Percentiles rank a stretch among this genome's conserved stretches.
Evolutionary conservation across 176 grass and related monocot genomes (phyloP).

Genomic region (Elaeis guineensis): DNA sequence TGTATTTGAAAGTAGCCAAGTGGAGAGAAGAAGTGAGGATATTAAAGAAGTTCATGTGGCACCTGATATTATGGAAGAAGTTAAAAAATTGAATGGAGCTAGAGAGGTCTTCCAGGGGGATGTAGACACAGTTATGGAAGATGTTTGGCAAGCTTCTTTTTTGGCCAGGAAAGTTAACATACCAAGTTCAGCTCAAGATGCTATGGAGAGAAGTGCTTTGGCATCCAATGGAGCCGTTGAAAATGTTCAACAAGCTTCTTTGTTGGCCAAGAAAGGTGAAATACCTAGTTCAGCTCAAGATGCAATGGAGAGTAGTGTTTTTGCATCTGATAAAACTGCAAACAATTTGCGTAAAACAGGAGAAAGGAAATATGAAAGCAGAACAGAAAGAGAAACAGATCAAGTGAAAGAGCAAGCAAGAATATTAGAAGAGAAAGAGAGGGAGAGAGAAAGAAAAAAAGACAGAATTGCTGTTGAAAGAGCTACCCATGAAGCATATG

Average conservation of each 20-base stretch:
- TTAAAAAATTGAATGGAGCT: constrained; percentile 21
- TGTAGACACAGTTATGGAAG: neutral
- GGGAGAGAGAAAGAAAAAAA: constrained; percentile 79
- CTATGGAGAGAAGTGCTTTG: too few relatives aligned
- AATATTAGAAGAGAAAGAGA: constrained; percentile 31
- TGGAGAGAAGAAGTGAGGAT: constrained; percentile 1
- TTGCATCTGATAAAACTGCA: constrained; percentile 28
- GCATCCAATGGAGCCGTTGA: too few relatives aligned
- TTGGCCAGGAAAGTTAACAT: too few relatives aligned
- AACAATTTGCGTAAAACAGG: constrained; percentile 26
- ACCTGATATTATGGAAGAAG: constrained; percentile 29
- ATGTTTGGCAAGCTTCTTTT: too few relatives aligned
- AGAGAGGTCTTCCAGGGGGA: constrained; percentile 14
- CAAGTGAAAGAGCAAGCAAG: constrained; percentile 9
- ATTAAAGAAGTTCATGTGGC: constrained; percentile 20
- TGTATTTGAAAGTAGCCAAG: constrained; percentile 5
- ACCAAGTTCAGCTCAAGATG: too few relatives aligned
- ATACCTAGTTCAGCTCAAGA: constrained; percentile 22
- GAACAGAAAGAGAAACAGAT: constrained; percentile 15
- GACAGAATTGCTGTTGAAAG: constrained; percentile 83
- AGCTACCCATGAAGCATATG: constrained; percentile 69
- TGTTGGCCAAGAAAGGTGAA: constrained; percentile 24
- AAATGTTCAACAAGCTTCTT: constrained; percentile 16
- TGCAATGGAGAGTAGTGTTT: constrained; percentile 5
- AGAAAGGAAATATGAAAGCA: constrained; percentile 29